These are phyloP conservation scores for Hypomontagnella submonticulosa DNA, from an alignment of 495 filamentous ascomycete species.

Conservation along the genomic window DNA sequence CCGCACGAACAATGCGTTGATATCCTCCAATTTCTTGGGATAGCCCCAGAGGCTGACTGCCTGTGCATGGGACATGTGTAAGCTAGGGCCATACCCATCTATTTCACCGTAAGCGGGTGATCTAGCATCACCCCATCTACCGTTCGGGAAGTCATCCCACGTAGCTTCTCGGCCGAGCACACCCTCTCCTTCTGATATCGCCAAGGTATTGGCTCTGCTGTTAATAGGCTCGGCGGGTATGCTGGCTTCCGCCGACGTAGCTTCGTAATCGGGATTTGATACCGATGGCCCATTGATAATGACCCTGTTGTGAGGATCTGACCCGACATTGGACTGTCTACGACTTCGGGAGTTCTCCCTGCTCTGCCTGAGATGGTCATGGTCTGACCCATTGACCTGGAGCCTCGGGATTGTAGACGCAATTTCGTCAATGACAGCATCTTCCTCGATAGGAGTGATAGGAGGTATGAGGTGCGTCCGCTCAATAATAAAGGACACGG, in stretches of 20 bases:
- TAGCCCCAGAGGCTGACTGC: slow-evolving; percentile 86
- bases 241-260: slow-evolving; percentile 71
- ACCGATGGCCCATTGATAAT: slow-evolving; percentile 72
- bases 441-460: slow-evolving; percentile 58
- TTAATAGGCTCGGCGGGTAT: slow-evolving; percentile 69
- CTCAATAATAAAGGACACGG: slow-evolving; percentile 92
- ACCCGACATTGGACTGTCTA: slow-evolving; percentile 63
- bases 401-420: slow-evolving; percentile 53
- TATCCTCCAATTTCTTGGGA: slow-evolving; percentile 73
- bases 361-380: slow-evolving; percentile 31
- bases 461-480: slow-evolving; percentile 81
- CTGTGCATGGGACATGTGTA: slow-evolving; percentile 82
- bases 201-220: slow-evolving; percentile 81
- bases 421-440: slow-evolving; percentile 61
- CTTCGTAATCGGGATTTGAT: slow-evolving; percentile 70
- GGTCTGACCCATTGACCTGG: slow-evolving; percentile 52
- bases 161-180: slow-evolving; percentile 94
- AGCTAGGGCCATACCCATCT: slow-evolving; percentile 90
- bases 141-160: slow-evolving; percentile 99
- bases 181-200: slow-evolving; percentile 92
- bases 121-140: slow-evolving; percentile 91
- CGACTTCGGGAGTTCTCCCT: slow-evolving; percentile 39
- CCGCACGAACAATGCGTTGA: slow-evolving; percentile 79
- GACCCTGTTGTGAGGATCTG: slow-evolving; percentile 82
- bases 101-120: slow-evolving; percentile 95